These are phyloP conservation scores for Penicillium soppii DNA, from an alignment of 495 filamentous ascomycete genomes.

Conservation along the genomic window DNA sequence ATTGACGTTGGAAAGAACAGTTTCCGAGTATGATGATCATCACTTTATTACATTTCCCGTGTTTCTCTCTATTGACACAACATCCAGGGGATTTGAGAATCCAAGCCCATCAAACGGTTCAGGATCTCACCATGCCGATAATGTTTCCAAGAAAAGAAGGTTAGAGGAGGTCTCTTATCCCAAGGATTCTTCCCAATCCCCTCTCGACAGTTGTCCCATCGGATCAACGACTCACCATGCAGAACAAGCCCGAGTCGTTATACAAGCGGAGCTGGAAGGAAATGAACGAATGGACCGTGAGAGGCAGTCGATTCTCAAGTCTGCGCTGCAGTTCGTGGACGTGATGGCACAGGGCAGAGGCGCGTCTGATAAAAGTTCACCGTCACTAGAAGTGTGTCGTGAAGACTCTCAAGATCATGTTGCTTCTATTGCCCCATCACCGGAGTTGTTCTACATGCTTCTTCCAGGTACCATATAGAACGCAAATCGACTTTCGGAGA, in stretches of 20 bases:
- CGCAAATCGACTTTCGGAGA: background rate
- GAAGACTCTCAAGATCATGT: background rate
- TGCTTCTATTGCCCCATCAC: conserved; percentile 15
- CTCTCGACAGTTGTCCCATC: conserved; percentile 3
- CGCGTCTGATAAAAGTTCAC: conserved; percentile 1
- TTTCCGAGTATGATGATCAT: conserved; percentile 8
- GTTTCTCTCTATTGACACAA: background rate
- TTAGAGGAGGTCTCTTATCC: background rate
- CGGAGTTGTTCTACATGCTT: conserved; percentile 30
- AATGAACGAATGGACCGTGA: conserved; percentile 19
- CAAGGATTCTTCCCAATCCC: conserved; percentile 4
- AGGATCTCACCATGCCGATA: background rate
- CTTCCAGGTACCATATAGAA: conserved; percentile 22
- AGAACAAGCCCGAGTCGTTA: conserved; percentile 22
- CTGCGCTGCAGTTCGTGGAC: conserved; percentile 25
- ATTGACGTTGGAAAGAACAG: conserved; percentile 12
- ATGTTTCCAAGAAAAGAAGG: conserved; percentile 7
- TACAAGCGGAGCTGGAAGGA: conserved; percentile 24
- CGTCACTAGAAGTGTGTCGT: background rate
- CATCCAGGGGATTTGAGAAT: background rate
- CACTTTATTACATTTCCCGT: background rate
- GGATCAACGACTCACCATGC: conserved; percentile 24
- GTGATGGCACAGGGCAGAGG: conserved; percentile 12
- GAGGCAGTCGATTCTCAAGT: conserved; percentile 20
- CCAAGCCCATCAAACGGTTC: background rate